Base-by-base conservation (phyloP, 2,329 filamentous ascomycete genomes). In the Neopestalotiopsis rosae region DNA sequence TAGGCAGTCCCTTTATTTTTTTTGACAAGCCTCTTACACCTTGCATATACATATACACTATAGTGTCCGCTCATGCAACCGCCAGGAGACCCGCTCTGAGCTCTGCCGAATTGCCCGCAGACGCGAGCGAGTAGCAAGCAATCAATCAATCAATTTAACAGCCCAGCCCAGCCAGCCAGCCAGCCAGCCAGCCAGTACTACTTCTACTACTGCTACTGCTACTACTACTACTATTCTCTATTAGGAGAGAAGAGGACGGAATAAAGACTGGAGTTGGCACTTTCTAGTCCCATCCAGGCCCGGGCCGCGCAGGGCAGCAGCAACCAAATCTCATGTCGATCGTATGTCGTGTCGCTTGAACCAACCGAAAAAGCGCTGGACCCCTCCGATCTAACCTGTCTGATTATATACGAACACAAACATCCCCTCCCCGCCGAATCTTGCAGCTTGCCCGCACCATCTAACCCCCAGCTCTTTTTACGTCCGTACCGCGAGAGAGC, bases 321-420 rank as follows among this genome's bases (percentile, higher is more conserved):
- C 38, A 61, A 61, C 61, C 24, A 52, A 52, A 52, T 20, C 45
- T 52, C 45, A n/a, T n/a, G 49, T 69, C 64, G 58, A 65, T 64
- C 66, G 52, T 38, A 69, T 69, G 32, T 42, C n/a, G 32, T 69
- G 68, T 42, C 56, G 68, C 68, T 64, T 67, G 68, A 67, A 24
- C 30, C 57, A 30, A 34, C 59, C 34, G 17, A 34, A 38, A 38
- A 38, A 40, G 20, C 24, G 42, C n/a, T 56, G 38, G 24, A 30
- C 9, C 63, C 20, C 49, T 34, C 45, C 30, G n/a, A 17, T 32
- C 63, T 38, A 38, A 28, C 10, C 34, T 38, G 34, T 38, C 34
- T 57, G 42, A 66, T 56, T 66, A 58, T 67, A 61, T 67, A 67
- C 66, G 81, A 80, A 65, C 90, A 68, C 58, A 68, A 70, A 66